phyloP scores from a whole-genome alignment of 148 eudicot species.

The Silene conica region DNA sequence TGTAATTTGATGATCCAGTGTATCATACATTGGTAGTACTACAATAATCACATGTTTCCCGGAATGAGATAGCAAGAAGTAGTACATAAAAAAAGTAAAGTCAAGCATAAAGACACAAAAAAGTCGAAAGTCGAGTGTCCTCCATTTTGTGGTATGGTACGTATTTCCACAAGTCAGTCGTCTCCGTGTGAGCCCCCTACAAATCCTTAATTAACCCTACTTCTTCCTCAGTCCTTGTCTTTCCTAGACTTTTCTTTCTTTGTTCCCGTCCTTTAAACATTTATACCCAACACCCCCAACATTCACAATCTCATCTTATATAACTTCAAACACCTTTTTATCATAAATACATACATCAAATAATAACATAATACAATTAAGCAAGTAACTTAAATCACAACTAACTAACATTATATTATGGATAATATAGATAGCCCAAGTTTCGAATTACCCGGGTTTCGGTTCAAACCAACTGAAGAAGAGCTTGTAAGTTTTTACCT shows the following conservation, averaged over 20 bases:
- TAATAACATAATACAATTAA: too few relatives aligned
- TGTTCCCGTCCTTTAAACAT: too few relatives aligned
- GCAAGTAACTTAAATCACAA: too few relatives aligned
- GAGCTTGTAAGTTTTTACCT: conserved; percentile 76
- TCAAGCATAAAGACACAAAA: conserved; percentile 20
- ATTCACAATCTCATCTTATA: too few relatives aligned
- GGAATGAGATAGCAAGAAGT: too few relatives aligned
- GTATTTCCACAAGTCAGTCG: conserved; percentile 21
- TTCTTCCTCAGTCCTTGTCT: background rate
- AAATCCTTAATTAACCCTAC: conserved; percentile 8
- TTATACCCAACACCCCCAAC: background rate
- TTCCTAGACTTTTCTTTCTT: conserved; percentile 22
- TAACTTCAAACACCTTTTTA: background rate
- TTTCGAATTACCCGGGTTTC: conserved; percentile 68
- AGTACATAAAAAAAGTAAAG: conserved; percentile 2
- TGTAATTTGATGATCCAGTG: background rate
- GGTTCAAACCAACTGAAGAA: conserved; percentile 87
- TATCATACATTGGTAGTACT: background rate
- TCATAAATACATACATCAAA: too few relatives aligned
- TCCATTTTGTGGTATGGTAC: background rate
- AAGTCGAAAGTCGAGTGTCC: background rate
- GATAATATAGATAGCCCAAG: conserved; percentile 30
- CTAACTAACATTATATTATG: conserved; percentile 30
- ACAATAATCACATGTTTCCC: background rate
- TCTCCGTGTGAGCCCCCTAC: conserved; percentile 29